These are phyloP conservation scores for Rubus idaeus DNA, from an alignment of 306 rosid species.

Conservation along the genomic window DNA sequence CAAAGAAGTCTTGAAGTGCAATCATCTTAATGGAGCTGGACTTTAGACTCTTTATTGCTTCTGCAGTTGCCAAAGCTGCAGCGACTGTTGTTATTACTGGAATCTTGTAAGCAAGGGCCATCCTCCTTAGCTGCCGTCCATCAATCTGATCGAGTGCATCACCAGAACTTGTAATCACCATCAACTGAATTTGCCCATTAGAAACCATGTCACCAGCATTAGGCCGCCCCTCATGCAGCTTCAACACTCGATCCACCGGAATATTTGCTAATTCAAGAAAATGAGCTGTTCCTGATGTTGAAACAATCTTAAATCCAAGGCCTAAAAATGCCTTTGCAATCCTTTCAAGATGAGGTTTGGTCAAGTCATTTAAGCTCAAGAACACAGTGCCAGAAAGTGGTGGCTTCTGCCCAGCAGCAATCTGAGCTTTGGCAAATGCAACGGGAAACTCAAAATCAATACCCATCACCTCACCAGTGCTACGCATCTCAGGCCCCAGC, in stretches of 20 bases:
- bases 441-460: conserved; percentile 65
- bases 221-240: conserved; percentile 94
- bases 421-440: conserved; percentile 97
- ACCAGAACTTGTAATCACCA: conserved; percentile 95
- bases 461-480: conserved; percentile 99
- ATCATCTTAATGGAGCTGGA: conserved; percentile 67
- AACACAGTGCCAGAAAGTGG: conserved; percentile 88
- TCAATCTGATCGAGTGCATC: conserved; percentile 89
- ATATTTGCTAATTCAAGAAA: conserved; percentile 57
- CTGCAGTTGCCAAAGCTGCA: conserved; percentile 91
- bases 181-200: conserved; percentile 89
- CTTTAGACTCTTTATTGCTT: conserved; percentile 84
- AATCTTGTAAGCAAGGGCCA: conserved; percentile 88
- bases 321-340: conserved; percentile 69
- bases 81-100: conserved; percentile 90
- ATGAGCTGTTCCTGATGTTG: conserved; percentile 87
- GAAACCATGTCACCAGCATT: conserved; percentile 96
- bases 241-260: conserved; percentile 74
- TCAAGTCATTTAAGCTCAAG: conserved; percentile 83
- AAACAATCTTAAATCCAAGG: conserved; percentile 69
- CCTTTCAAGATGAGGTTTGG: conserved; percentile 80
- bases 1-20: conserved; percentile 87
- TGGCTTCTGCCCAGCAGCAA: conserved; percentile 84
- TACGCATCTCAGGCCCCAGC: conserved; percentile 98
- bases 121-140: conserved; percentile 81